Percentiles rank a stretch among this genome's conserved stretches.
phyloP scores from a whole-genome alignment of 768 basidiomycete species.

The Lentinula sp. region DNA sequence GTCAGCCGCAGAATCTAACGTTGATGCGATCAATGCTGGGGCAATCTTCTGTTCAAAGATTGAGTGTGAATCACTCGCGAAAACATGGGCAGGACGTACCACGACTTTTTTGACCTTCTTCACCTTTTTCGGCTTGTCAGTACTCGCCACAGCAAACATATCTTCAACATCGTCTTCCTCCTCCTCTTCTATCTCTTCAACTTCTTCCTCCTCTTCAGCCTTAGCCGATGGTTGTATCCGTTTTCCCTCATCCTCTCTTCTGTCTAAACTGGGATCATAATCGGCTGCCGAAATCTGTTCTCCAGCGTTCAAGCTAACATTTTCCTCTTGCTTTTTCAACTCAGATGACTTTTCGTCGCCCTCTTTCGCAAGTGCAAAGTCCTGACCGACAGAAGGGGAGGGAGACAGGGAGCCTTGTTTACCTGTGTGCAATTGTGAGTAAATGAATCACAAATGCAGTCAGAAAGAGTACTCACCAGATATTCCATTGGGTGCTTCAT shows the following conservation, averaged over 20 bases:
- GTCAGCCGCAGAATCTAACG: constrained; percentile 87
- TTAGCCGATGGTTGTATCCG: constrained; percentile 44
- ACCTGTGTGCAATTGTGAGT: constrained; percentile 21
- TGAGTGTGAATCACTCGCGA: background rate
- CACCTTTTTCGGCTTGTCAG: constrained; percentile 29
- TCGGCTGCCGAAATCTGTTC: constrained; percentile 89
- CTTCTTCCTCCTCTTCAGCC: constrained; percentile 35
- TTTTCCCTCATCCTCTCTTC: constrained; percentile 76
- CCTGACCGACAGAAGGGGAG: constrained; percentile 44
- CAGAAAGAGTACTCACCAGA: constrained; percentile 10
- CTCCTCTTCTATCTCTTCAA: constrained; percentile 57
- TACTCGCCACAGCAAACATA: constrained; percentile 76
- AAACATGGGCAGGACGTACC: constrained; percentile 28
- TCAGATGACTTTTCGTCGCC: constrained; percentile 44
- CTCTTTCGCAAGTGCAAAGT: constrained; percentile 67
- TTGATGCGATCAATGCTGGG: constrained; percentile 67
- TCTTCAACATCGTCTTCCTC: constrained; percentile 90
- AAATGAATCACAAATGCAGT: background rate
- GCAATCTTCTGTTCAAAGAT: constrained; percentile 33
- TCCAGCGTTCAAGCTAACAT: constrained; percentile 19
- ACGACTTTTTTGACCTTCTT: constrained; percentile 51
- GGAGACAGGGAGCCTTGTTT: constrained; percentile 51
- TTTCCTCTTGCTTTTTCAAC: constrained; percentile 35
- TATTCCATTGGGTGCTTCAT: constrained; percentile 31
- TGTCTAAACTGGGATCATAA: constrained; percentile 82